A percentile compares a stretch with the other conserved stretches of the same genome.
phyloP scores from a whole-genome alignment of 495 filamentous ascomycete species.

The Podospora sp. region DNA sequence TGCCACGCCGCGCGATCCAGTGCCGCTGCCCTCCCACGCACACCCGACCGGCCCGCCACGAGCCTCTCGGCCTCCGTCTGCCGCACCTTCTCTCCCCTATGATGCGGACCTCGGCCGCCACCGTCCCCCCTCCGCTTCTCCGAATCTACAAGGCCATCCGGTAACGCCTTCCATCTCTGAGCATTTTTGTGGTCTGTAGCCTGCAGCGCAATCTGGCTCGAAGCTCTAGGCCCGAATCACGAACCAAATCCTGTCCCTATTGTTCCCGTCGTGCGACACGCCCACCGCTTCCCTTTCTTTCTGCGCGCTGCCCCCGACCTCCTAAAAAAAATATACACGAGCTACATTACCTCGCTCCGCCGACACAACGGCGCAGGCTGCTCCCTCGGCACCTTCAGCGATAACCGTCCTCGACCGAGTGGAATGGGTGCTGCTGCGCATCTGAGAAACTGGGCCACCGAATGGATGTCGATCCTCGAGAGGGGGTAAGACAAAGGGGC shows the following conservation, averaged over 20 bases:
- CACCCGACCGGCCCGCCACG: slow-evolving; percentile 8
- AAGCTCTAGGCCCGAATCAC: not conserved
- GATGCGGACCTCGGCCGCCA: not conserved
- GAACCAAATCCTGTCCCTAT: not conserved
- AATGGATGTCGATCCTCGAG: slow-evolving; percentile 2
- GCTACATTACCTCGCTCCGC: not conserved
- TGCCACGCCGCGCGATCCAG: slow-evolving; percentile 1
- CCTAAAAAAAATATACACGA: not conserved
- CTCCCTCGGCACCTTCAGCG: not conserved
- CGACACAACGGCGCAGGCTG: not conserved
- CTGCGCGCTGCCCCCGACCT: not conserved
- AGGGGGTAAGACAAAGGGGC: not conserved
- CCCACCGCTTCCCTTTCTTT: not conserved
- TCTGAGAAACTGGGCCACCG: slow-evolving; percentile 3
- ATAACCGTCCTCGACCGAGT: not conserved
- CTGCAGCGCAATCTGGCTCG: not conserved
- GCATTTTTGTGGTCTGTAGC: not conserved
- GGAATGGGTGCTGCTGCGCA: slow-evolving; percentile 8
- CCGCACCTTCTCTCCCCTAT: slow-evolving; percentile 3
- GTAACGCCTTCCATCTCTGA: not conserved
- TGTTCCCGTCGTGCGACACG: slow-evolving; percentile 1
- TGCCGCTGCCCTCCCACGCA: not conserved
- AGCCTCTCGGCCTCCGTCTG: not conserved
- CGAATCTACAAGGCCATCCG: slow-evolving; percentile 18
- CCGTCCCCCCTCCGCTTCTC: slow-evolving; percentile 15